Conservation (phyloP, 495 filamentous ascomycete species). For the Podospora bellae-mahoneyi region DNA sequence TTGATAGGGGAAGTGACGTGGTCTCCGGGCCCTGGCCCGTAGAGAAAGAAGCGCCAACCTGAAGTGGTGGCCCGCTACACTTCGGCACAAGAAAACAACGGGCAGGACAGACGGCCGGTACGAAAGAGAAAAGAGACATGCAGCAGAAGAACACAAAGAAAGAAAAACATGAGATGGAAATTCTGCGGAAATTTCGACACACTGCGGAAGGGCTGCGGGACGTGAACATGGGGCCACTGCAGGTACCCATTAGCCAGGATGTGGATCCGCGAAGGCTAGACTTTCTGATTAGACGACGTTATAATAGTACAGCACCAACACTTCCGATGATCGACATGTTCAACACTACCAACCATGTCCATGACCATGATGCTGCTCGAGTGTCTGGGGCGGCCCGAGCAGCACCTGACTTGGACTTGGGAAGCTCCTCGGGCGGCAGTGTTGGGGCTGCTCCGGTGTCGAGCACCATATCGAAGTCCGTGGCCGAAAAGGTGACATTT, state of each 20-base stretch:
- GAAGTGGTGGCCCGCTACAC: neutral
- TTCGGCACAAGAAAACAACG: slow-evolving; percentile 9
- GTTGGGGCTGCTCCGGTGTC: slow-evolving; percentile 25
- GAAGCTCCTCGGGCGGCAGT: slow-evolving; percentile 6
- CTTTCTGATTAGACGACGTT: slow-evolving; percentile 21
- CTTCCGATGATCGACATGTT: slow-evolving; percentile 26
- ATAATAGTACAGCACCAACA: slow-evolving; percentile 22
- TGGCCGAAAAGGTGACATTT: slow-evolving; percentile 31
- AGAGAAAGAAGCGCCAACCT: neutral
- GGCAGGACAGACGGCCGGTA: neutral
- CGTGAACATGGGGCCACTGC: slow-evolving; percentile 16
- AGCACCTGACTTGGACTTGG: neutral
- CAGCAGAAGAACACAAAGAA: slow-evolving; percentile 12
- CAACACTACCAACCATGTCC: slow-evolving; percentile 17
- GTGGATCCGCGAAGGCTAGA: neutral
- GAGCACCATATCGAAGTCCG: slow-evolving; percentile 22
- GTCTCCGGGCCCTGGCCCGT: neutral
- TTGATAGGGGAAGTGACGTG: slow-evolving; percentile 10
- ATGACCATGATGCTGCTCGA: neutral
- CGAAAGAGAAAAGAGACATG: neutral
- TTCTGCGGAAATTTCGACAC: slow-evolving; percentile 1
- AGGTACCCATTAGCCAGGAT: slow-evolving; percentile 24
- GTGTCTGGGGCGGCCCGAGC: neutral
- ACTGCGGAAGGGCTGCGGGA: slow-evolving; percentile 4
- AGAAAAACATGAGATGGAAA: neutral